Evolutionary conservation across 2,329 filamentous ascomycete genomes (phyloP), one percentile per base, ranked within the genome.

Genomic region (Scopulariopsis brevicaulis): DNA sequence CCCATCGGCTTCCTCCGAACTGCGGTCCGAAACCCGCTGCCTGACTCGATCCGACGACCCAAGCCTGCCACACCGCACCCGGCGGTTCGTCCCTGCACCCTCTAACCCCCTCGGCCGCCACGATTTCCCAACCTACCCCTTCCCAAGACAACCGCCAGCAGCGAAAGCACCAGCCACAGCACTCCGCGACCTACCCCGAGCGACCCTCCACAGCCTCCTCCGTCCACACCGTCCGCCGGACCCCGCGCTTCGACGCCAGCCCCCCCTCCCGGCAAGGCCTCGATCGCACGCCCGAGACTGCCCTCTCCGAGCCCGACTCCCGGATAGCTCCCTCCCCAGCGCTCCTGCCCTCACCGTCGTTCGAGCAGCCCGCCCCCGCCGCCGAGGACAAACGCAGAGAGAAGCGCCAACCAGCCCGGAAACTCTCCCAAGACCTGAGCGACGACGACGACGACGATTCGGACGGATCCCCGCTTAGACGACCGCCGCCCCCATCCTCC

Each of bases 371-470:
- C 58, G 14, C 48, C 68, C 67, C 57, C 52, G 37, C 60, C 48
- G 14, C 52, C 52, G 40, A 55, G 15, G 51, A 34, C 72, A 68
- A 65, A 75, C 70, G 54, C 64, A 63, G 62, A 58, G 60, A 65
- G 68, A 62, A 61, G 25, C 60, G 57, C 43, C 65, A 63, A 57
- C 66, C 62, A 57, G 63, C 64, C 54, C 68, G 64, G 59, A 64
- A 73, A 58, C 73, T 74, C 57, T 80, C 78, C 14, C 77, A 81
- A 63, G 73, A 77, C 61, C 69, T 80, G 22, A 76, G 72, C 59
- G 74, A 77, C 62, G 73, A 72, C 65, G 73, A 73, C 61, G 69
- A 62, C 48, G 56, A 74, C 60, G 65, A 72, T 56, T 68, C 70
- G 32, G 65, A 71, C 59, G 63, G 62, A 59, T 63, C 64, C 25